phyloP scores from a whole-genome alignment of 148 eudicot species.

The Tetragonia tetragonoides region DNA sequence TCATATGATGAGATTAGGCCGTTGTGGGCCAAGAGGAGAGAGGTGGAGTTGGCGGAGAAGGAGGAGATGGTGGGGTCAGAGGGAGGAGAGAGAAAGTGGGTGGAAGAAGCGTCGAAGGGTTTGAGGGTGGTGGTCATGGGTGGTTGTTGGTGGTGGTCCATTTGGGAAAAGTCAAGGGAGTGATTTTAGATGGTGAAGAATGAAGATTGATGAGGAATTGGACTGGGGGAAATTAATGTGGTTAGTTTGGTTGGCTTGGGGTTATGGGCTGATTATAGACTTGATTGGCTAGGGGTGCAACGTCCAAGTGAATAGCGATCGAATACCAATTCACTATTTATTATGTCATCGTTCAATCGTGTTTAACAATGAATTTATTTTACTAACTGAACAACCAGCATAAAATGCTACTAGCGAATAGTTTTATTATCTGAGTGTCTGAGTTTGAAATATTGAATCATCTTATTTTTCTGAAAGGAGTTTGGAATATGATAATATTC shows the following conservation, averaged over 20 bases:
- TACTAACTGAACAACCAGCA: no score
- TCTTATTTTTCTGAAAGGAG: no score
- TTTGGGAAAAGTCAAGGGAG: slow-evolving; percentile 34
- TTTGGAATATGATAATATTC: no score
- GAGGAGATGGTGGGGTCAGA: slow-evolving; percentile 51
- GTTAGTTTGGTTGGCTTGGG: slow-evolving; percentile 33
- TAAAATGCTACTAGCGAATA: no score
- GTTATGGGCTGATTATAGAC: background rate
- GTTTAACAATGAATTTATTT: no score
- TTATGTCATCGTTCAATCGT: no score
- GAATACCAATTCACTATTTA: no score
- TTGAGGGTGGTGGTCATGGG: slow-evolving; percentile 29
- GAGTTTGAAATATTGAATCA: no score
- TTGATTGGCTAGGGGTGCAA: no score
- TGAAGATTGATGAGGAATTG: slow-evolving; percentile 43
- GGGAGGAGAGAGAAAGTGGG: slow-evolving; percentile 42
- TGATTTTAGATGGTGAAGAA: slow-evolving; percentile 50
- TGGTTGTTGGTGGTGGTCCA: no score
- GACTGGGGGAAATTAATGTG: slow-evolving; percentile 34
- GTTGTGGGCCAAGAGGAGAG: slow-evolving; percentile 60
- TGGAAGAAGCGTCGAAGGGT: slow-evolving; percentile 54
- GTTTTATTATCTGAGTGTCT: no score
- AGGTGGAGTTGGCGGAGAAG: slow-evolving; percentile 37
- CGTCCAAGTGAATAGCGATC: no score
- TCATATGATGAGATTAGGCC: slow-evolving; percentile 64